Evolutionary conservation across 1,284 basidiomycete species (phyloP).

Genomic region (Pseudozyma sp.): DNA sequence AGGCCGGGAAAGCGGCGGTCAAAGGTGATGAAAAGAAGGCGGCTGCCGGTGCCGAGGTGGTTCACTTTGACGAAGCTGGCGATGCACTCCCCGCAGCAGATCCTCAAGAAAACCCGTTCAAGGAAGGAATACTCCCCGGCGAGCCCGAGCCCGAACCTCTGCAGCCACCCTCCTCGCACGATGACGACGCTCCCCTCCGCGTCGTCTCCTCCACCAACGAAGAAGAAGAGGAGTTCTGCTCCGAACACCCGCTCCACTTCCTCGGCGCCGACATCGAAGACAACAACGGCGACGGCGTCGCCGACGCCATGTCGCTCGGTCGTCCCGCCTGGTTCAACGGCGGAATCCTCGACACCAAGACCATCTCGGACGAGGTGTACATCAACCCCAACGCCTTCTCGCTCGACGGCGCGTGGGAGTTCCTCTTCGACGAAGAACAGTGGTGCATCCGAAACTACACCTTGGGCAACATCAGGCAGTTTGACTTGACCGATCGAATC

Average conservation of each 20-base stretch:
- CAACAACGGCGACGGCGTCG: constrained; percentile 15
- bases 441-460: constrained; percentile 52
- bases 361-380: constrained; percentile 28
- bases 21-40: background rate
- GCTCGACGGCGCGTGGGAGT: constrained; percentile 41
- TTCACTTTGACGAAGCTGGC: constrained; percentile 17
- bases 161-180: background rate
- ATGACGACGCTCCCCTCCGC: background rate
- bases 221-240: constrained; percentile 41
- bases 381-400: constrained; percentile 38
- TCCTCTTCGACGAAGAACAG: constrained; percentile 38
- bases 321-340: constrained; percentile 48
- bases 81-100: constrained; percentile 2
- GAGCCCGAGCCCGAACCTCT: constrained; percentile 4
- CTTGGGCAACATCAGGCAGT: constrained; percentile 26
- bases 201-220: background rate
- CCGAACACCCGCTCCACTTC: constrained; percentile 47
- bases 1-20: background rate
- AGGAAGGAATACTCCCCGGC: constrained; percentile 18
- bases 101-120: constrained; percentile 15
- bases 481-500: constrained; percentile 27
- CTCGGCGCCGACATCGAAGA: constrained; percentile 40
- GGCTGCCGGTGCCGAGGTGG: constrained; percentile 6
- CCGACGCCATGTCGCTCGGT: constrained; percentile 24
- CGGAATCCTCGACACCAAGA: constrained; percentile 41